Conservation (phyloP, 768 basidiomycete species). For the Suillus occidentalis region DNA sequence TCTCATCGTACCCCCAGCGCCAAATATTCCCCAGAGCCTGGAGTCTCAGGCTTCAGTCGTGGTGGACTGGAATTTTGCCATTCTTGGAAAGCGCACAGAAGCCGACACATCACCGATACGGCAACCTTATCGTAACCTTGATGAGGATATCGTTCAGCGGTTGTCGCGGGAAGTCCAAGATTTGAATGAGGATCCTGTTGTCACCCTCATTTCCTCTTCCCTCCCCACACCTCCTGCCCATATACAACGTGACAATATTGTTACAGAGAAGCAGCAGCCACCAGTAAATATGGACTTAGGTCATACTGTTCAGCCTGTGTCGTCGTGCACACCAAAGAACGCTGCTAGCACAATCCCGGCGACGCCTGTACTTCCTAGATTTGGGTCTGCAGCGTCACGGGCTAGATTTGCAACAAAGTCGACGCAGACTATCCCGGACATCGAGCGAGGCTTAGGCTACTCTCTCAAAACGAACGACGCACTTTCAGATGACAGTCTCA, state of each 20-base stretch:
- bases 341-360: constrained; percentile 15
- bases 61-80: constrained; percentile 48
- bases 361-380: constrained; percentile 20
- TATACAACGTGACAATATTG: constrained; percentile 12
- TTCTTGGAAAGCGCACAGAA: constrained; percentile 35
- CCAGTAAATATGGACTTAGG: background rate
- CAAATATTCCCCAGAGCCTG: constrained; percentile 43
- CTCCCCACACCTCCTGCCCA: constrained; percentile 6
- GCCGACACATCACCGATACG: constrained; percentile 12
- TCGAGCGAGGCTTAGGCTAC: constrained; percentile 8
- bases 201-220: constrained; percentile 4
- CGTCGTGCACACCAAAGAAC: constrained; percentile 8
- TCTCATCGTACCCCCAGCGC: constrained; percentile 42
- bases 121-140: constrained; percentile 27
- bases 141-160: constrained; percentile 20
- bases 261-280: constrained; percentile 24
- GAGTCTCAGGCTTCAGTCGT: constrained; percentile 54
- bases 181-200: constrained; percentile 14
- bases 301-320: background rate
- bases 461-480: constrained; percentile 5
- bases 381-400: constrained; percentile 15
- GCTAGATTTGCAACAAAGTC: constrained; percentile 16
- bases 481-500: background rate
- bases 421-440: constrained; percentile 6
- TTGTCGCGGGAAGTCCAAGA: constrained; percentile 23